A percentile compares a stretch with the other conserved stretches of the same genome.
Evolutionary conservation across 148 eudicot species (phyloP).

Genomic region (Camellia lanceoleosa): DNA sequence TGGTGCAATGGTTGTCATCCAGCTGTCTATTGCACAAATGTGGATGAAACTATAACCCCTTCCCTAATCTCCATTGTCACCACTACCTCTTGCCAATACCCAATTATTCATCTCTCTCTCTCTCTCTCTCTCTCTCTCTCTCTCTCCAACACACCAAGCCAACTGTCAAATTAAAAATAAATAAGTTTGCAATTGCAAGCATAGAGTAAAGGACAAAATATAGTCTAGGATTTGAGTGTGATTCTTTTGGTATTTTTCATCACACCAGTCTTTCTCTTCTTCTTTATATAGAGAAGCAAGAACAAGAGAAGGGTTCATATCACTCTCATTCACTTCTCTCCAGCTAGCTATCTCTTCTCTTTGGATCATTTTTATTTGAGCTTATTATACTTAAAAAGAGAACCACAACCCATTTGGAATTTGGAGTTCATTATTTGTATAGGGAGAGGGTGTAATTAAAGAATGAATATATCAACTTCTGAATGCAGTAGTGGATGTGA

Average conservation of each 20-base stretch:
- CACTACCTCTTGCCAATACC: constrained; percentile 15
- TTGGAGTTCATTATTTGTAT: background rate
- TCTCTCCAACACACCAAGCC: constrained; percentile 20
- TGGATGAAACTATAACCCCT: constrained; percentile 8
- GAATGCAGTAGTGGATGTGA: constrained; percentile 61
- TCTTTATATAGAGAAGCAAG: constrained; percentile 22
- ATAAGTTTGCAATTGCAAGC: constrained; percentile 8
- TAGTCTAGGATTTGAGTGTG: constrained; percentile 34
- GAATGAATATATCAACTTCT: constrained; percentile 47
- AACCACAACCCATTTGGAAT: too few relatives aligned
- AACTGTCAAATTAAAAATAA: constrained; percentile 50
- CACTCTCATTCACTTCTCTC: constrained; percentile 1
- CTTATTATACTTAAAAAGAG: background rate
- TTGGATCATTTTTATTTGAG: background rate
- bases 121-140: constrained; percentile 5
- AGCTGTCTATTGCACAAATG: constrained; percentile 24
- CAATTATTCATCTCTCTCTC: constrained; percentile 9
- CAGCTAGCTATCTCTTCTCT: background rate
- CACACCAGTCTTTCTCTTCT: background rate
- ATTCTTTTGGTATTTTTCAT: constrained; percentile 26
- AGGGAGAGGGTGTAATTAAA: background rate
- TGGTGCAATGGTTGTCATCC: constrained; percentile 15
- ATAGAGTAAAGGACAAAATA: constrained; percentile 41
- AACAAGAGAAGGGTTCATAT: background rate
- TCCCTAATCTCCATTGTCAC: constrained; percentile 3